Percentiles rank a stretch among this genome's conserved stretches.
These are phyloP conservation scores for Carex cristatella DNA, from an alignment of 176 grass and related monocot species.

Conservation along the genomic window DNA sequence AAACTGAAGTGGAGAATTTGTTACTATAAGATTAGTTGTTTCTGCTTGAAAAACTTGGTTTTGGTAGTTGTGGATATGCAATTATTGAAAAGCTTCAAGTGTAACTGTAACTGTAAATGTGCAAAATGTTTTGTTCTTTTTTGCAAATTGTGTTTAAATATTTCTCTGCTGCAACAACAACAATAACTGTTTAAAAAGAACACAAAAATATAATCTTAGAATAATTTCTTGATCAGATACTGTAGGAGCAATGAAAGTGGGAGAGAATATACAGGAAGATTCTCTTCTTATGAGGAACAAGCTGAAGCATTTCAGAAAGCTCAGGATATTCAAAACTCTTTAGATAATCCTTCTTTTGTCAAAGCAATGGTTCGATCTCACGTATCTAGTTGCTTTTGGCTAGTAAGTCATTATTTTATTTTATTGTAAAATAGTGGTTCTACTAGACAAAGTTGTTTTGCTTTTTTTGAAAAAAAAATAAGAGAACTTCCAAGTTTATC, in stretches of 20 bases:
- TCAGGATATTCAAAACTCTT: constrained; percentile 50
- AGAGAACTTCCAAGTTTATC: background rate
- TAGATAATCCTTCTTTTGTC: constrained; percentile 84
- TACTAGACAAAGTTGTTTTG: background rate
- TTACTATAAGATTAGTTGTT: background rate
- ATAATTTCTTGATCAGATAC: constrained; percentile 36
- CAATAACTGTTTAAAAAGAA: background rate
- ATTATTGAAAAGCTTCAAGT: background rate
- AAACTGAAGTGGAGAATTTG: background rate
- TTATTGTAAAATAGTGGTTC: background rate
- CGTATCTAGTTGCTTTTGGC: constrained; percentile 97
- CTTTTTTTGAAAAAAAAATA: background rate
- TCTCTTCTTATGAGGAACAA: constrained; percentile 69
- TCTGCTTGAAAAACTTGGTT: background rate
- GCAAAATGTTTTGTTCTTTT: background rate
- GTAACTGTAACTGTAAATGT: background rate
- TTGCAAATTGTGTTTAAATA: constrained; percentile 1
- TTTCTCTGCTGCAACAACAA: background rate
- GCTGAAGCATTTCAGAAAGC: constrained; percentile 60
- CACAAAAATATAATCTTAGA: background rate
- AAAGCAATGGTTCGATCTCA: constrained; percentile 90
- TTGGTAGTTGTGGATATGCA: background rate
- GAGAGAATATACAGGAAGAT: constrained; percentile 77
- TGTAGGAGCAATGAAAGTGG: constrained; percentile 43
- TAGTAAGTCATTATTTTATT: constrained; percentile 58